A percentile compares a stretch with the other conserved stretches of the same genome.
Conservation (phyloP, 148 eudicot species). For the Spergularia marina region DNA sequence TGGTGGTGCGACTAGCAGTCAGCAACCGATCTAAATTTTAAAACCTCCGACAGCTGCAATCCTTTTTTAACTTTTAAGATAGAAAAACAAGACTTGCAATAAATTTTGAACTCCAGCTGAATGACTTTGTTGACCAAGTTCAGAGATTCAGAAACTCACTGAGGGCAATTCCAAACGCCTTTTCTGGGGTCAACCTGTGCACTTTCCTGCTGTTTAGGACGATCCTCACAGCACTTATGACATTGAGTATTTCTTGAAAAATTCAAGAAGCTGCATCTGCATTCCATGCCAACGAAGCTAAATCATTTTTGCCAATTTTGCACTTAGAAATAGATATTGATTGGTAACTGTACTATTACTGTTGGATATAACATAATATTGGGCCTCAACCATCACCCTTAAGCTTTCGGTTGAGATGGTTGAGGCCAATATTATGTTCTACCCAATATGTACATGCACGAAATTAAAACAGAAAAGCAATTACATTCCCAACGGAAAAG, state of each 20-base stretch:
- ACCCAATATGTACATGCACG: not conserved
- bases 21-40: not conserved
- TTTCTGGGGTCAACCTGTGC: conserved; percentile 19
- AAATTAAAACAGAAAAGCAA: not conserved
- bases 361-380: too few relatives aligned
- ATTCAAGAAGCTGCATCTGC: conserved; percentile 85
- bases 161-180: conserved; percentile 80
- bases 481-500: not conserved
- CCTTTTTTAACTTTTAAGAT: not conserved
- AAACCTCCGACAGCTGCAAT: not conserved
- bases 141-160: conserved; percentile 44
- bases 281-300: conserved; percentile 22
- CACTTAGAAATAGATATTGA: not conserved
- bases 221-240: conserved; percentile 51
- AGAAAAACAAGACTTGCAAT: not conserved
- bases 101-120: not conserved
- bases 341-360: too few relatives aligned
- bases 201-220: conserved; percentile 36
- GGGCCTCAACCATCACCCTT: too few relatives aligned
- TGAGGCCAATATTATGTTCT: too few relatives aligned
- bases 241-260: conserved; percentile 60
- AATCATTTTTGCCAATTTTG: not conserved
- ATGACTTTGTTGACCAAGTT: not conserved
- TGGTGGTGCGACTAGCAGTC: not conserved
- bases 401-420: too few relatives aligned